Evolutionary conservation across 306 rosid genomes (phyloP).

Genomic region (Glycine tomentella): DNA sequence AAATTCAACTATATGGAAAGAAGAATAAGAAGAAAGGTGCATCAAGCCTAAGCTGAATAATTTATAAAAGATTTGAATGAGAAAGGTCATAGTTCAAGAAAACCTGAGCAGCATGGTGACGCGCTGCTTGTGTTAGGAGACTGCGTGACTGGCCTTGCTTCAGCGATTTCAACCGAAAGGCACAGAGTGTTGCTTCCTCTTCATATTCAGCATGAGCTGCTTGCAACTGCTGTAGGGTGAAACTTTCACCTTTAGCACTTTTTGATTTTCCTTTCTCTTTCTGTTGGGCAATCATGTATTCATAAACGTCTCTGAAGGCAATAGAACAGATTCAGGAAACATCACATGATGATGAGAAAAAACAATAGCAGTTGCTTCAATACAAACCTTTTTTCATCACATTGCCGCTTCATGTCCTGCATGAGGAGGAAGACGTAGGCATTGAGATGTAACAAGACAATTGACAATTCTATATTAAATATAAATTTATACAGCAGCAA

Average conservation of each 20-base stretch:
- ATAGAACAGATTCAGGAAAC: constrained; percentile 55
- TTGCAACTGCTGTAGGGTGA: constrained; percentile 69
- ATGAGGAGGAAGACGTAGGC: constrained; percentile 40
- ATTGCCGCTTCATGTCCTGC: constrained; percentile 96
- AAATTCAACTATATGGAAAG: constrained; percentile 71
- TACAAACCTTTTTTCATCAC: constrained; percentile 82
- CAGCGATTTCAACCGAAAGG: constrained; percentile 81
- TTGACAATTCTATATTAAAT: constrained; percentile 29
- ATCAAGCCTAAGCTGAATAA: constrained; percentile 29
- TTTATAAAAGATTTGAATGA: constrained; percentile 28
- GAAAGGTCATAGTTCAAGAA: constrained; percentile 35
- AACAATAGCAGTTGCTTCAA: constrained; percentile 26
- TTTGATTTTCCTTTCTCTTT: constrained; percentile 85
- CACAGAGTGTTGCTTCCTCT: constrained; percentile 78
- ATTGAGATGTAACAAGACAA: constrained; percentile 44
- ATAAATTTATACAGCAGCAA: constrained; percentile 18
- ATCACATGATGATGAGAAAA: constrained; percentile 31
- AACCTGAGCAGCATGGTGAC: constrained; percentile 94
- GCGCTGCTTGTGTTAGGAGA: constrained; percentile 93
- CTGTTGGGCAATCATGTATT: constrained; percentile 69
- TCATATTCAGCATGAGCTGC: constrained; percentile 73
- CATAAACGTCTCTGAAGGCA: constrained; percentile 75
- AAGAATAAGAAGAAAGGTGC: constrained; percentile 27
- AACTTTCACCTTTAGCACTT: constrained; percentile 69
- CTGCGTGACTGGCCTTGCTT: constrained; percentile 92